phyloP scores from a whole-genome alignment of 2,329 filamentous ascomycete species.

The Blastomyces silverae region DNA sequence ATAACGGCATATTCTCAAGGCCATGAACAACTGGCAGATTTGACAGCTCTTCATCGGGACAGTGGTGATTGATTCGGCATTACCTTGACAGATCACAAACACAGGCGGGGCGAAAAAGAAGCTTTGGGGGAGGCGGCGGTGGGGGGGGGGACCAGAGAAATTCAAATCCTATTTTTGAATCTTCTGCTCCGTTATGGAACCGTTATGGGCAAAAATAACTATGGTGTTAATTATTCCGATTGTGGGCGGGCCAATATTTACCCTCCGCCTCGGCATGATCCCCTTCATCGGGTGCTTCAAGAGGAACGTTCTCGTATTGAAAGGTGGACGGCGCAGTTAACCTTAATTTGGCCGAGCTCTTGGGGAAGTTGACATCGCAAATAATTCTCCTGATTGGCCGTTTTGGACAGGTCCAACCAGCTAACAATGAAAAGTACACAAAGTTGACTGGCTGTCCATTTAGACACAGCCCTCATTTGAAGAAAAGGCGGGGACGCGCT shows the following conservation, averaged over 20 bases:
- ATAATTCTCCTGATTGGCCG: background rate
- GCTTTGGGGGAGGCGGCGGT: background rate
- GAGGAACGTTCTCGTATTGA: background rate
- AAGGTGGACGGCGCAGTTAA: conserved; percentile 1
- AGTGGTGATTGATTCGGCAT: background rate
- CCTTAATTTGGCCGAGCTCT: conserved; percentile 2
- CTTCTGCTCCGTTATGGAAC: background rate
- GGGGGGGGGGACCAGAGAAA: background rate
- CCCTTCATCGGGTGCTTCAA: background rate
- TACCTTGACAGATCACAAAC: background rate
- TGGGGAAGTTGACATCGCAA: background rate
- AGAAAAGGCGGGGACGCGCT: background rate
- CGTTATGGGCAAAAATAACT: background rate
- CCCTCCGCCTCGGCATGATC: background rate
- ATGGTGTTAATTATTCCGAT: background rate
- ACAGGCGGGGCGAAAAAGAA: background rate
- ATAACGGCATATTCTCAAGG: background rate
- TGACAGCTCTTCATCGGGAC: background rate
- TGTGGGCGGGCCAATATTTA: background rate
- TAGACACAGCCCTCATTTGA: conserved; percentile 8
- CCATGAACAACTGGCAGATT: background rate
- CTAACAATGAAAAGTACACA: background rate
- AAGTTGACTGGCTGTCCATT: background rate
- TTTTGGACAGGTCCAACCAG: background rate
- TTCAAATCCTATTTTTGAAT: background rate